phyloP scores from a whole-genome alignment of 148 eudicot genomes.

The Euryodendron excelsum region DNA sequence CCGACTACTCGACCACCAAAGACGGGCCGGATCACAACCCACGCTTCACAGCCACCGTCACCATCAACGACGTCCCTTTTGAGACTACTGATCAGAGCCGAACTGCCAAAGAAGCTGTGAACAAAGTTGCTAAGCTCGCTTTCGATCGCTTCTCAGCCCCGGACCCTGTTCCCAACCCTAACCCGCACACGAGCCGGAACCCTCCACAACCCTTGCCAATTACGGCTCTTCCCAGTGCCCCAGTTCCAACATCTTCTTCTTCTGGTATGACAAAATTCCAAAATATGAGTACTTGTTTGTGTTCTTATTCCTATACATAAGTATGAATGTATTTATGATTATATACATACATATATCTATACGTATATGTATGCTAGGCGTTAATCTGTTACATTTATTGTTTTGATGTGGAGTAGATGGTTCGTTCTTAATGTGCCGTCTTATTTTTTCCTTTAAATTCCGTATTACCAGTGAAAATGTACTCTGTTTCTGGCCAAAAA shows the following conservation, averaged over 20 bases:
- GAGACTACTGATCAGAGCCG: slow-evolving; percentile 17
- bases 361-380: too few relatives aligned
- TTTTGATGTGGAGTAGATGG: too few relatives aligned
- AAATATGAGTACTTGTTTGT: background rate
- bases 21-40: slow-evolving; percentile 59
- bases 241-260: background rate
- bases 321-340: background rate
- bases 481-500: too few relatives aligned
- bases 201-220: slow-evolving; percentile 16
- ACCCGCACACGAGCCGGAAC: too few relatives aligned
- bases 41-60: slow-evolving; percentile 42
- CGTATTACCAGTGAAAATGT: too few relatives aligned
- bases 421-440: too few relatives aligned
- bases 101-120: slow-evolving; percentile 67
- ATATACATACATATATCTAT: background rate
- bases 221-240: background rate
- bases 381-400: too few relatives aligned
- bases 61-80: slow-evolving; percentile 37
- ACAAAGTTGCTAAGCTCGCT: slow-evolving; percentile 56
- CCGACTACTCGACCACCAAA: slow-evolving; percentile 36
- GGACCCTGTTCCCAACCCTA: background rate
- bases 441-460: too few relatives aligned
- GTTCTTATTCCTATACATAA: background rate
- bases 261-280: background rate
- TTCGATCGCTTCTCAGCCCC: slow-evolving; percentile 34